Percentiles rank a stretch among this genome's conserved stretches.
Conservation (phyloP, 2,329 filamentous ascomycete species). For the Arthrobotrys musiformis region DNA sequence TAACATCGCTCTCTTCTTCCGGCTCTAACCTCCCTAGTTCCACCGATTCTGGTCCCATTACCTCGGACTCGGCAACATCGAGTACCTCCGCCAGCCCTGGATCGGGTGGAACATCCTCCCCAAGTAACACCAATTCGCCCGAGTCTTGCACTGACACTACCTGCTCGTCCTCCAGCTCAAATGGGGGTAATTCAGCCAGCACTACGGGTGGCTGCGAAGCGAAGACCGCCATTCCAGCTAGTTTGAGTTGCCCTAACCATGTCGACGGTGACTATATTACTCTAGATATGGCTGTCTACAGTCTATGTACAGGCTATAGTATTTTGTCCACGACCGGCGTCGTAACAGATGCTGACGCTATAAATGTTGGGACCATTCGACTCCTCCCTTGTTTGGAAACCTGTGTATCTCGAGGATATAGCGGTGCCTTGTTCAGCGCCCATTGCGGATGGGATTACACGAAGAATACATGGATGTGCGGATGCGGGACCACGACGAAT, state of each 20-base stretch:
- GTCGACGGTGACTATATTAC: not conserved
- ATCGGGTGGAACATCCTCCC: not conserved
- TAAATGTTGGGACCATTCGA: not conserved
- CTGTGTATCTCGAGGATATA: not conserved
- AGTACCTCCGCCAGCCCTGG: not conserved
- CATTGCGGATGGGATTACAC: not conserved
- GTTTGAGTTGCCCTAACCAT: not conserved
- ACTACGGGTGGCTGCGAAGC: not conserved
- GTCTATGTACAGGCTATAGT: slow-evolving; percentile 11
- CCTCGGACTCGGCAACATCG: not conserved
- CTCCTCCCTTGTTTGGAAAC: slow-evolving; percentile 11
- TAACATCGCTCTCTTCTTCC: not conserved
- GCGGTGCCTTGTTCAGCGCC: not conserved
- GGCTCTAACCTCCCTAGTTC: not conserved
- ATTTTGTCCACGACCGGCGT: not conserved
- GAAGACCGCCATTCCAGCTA: not conserved
- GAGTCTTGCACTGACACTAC: not conserved
- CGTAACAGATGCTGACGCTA: not conserved
- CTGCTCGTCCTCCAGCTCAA: not conserved
- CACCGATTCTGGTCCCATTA: slow-evolving; percentile 1
- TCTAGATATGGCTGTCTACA: slow-evolving; percentile 8
- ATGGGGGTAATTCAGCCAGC: not conserved
- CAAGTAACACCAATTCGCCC: not conserved
- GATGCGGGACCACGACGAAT: not conserved
- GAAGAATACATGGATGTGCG: not conserved